Evolutionary conservation across 371 early-diverging fungal species (phyloP), one percentile per base, ranked within the genome.

Genomic region (Rhizomucor miehei): DNA sequence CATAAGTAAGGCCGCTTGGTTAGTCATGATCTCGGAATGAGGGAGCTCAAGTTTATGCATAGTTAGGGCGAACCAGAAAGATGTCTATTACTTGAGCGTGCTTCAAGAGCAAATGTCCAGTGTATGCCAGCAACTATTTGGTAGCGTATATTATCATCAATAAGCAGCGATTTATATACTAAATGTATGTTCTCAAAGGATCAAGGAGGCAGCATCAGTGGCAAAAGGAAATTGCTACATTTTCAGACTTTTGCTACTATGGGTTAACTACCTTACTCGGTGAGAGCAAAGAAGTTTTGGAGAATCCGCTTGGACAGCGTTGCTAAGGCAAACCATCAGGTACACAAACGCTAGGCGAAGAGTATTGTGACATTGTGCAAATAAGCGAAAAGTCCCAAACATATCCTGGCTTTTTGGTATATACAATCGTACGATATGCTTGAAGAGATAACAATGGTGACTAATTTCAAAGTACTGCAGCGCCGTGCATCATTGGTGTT

Each of bases 31-130:
- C 8, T 54, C 25, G 17, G 23, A 29, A 29, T 23, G 17, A 48
- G 20, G 41, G 41, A 41, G 41, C 41, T 41, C 12, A 41, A 53
- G 13, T 35, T 17, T 58, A 20, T 54, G 36, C 25, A 14, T 57
- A 86, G 89, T 94, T 66, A 86, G 94, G 17, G 86, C 93, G 39
- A 82, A 88, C 58, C 93, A 94, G 59, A 94, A 94, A 63, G 94
- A 94, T 73, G 73, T 82, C 8, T 86, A 87, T 65, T 92, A 91
- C 63, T 81, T 82, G 67, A 65, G 74, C 19, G 69, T 84, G 19
- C 52, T 92, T 23, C 82, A 81, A 54, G 73, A 79, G 20, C 84
- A 87, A 63, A 63, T 91, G 57, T 71, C 80, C 1, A 70, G 77
- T 51, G 81, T 87, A 0, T 79, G 83, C 53, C 83, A 85, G 53